Evolutionary conservation across 148 eudicot species (phyloP).

Genomic region (Cornus florida): DNA sequence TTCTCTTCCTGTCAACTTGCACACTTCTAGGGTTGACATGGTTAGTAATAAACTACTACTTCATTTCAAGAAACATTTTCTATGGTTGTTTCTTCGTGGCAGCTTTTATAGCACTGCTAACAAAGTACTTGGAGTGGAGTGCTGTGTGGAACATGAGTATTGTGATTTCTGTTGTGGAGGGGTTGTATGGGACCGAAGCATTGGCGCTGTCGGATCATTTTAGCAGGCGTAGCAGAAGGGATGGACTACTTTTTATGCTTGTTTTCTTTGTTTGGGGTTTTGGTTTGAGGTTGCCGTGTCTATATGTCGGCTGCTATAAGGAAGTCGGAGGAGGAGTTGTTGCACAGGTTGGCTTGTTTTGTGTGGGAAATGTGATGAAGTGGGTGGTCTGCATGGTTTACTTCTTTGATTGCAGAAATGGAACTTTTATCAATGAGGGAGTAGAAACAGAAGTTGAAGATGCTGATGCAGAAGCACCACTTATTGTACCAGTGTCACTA

Average conservation of each 20-base stretch:
- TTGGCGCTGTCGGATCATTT: slow-evolving; percentile 11
- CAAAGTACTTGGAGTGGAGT: slow-evolving; percentile 22
- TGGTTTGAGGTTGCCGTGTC: background rate
- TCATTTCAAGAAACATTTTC: background rate
- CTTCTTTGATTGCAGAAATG: background rate
- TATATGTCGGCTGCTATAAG: background rate
- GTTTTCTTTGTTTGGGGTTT: background rate
- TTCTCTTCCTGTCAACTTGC: slow-evolving; percentile 13
- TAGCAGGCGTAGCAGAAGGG: background rate
- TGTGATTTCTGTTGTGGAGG: slow-evolving; percentile 15
- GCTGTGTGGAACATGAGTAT: slow-evolving; percentile 16
- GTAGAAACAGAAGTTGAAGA: background rate
- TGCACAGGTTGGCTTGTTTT: background rate
- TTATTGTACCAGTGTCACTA: too few species aligned
- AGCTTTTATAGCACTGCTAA: background rate
- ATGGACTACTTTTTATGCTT: background rate
- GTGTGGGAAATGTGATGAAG: background rate
- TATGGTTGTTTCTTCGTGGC: background rate
- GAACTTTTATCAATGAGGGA: background rate
- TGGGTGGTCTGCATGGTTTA: background rate
- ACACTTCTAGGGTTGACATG: slow-evolving; percentile 17
- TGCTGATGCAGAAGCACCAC: background rate
- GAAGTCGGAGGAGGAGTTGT: background rate
- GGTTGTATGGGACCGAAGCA: background rate
- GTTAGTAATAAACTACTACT: background rate